Base-by-base conservation (phyloP, 306 rosid genomes). In the Glycyrrhiza uralensis region DNA sequence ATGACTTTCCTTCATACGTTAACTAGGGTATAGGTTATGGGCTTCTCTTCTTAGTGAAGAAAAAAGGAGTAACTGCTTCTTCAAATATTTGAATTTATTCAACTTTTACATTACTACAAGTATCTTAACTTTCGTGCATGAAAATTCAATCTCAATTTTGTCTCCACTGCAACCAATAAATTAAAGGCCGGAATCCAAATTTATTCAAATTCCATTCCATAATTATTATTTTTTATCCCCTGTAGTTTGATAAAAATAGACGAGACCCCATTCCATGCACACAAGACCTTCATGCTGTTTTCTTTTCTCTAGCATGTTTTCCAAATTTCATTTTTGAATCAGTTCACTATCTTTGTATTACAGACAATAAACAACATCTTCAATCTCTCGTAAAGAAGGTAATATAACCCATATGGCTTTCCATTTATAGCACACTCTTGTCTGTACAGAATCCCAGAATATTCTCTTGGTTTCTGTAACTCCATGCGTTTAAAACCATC, bases 1-100 rank as follows among this genome's bases (percentile, higher is more conserved):
- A 63, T 63, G 38, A 41, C 49, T 20, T 60, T 63, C 24, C 11
- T 20, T 14, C 3, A 80, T 15, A 17, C 20, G 19, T 69, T 46
- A 59, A 59, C 46, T 46, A 28, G 54, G 19, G 57, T 24, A 62
- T 19, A 24, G 45, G 76, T 20, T 61, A 68, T 35, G 18, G 33
- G 51, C 36, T 19, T 35, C 54, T 69, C 65, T 52, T 69, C 65
- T 52, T 19, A 26, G 22, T 33, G 68, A 44, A 69, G 71, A 32
- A 33, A 54, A 39, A 11, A 13, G 22, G 13, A 49, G 42, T 15
- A 54, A 7, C 20, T 33, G 32, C 23, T 64, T 23, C 69, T 51
- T 17, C 9, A 69, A 46, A 54, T 13, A 74, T 41, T 22, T 51
- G 38, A 71, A 56, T 15, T 69, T 28, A 18, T 22, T 67, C 47